These are phyloP conservation scores for Kandelia obovata DNA, from an alignment of 345 rosid species.

Conservation along the genomic window DNA sequence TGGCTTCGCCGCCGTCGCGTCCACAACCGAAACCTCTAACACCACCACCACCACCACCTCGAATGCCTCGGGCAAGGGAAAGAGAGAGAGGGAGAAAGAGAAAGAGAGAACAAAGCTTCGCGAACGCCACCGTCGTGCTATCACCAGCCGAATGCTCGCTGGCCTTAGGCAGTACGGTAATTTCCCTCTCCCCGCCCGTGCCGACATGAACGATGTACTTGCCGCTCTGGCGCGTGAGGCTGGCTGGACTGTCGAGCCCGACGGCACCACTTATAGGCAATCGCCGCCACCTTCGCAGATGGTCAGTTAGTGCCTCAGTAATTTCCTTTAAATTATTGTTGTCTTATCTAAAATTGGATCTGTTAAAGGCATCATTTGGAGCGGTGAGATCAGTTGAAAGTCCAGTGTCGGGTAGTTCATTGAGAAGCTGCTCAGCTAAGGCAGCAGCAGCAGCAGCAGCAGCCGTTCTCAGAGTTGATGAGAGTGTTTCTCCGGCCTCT, in stretches of 20 bases:
- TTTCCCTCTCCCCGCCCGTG: slow-evolving; percentile 96
- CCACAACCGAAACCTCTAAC: slow-evolving; percentile 27
- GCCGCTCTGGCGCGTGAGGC: slow-evolving; percentile 97
- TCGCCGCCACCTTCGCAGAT: slow-evolving; percentile 58
- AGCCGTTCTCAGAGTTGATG: slow-evolving; percentile 59
- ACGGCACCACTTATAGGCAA: slow-evolving; percentile 79
- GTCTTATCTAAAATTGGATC: neutral
- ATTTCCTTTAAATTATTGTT: too few relatives aligned
- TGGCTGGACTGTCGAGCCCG: slow-evolving; percentile 94
- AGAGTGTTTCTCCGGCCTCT: slow-evolving; percentile 76
- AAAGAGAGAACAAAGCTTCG: slow-evolving; percentile 95
- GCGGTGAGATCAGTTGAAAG: slow-evolving; percentile 59
- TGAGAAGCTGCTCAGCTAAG: slow-evolving; percentile 46
- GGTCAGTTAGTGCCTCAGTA: slow-evolving; percentile 32
- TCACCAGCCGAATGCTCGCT: slow-evolving; percentile 94
- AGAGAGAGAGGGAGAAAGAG: slow-evolving; percentile 90
- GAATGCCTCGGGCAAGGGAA: slow-evolving; percentile 43
- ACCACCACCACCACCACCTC: slow-evolving; percentile 10
- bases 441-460: slow-evolving; percentile 31
- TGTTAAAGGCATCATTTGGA: slow-evolving; percentile 37
- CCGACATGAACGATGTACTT: slow-evolving; percentile 98
- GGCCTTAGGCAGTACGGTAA: slow-evolving; percentile 92
- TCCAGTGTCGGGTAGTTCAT: slow-evolving; percentile 50
- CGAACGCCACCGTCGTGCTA: slow-evolving; percentile 93
- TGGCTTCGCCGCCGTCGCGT: slow-evolving; percentile 61